A percentile compares a stretch with the other conserved stretches of the same genome.
These are phyloP conservation scores for Globisporangium abappressorium DNA, from an alignment of 352 stramenopile genomes.

Conservation along the genomic window DNA sequence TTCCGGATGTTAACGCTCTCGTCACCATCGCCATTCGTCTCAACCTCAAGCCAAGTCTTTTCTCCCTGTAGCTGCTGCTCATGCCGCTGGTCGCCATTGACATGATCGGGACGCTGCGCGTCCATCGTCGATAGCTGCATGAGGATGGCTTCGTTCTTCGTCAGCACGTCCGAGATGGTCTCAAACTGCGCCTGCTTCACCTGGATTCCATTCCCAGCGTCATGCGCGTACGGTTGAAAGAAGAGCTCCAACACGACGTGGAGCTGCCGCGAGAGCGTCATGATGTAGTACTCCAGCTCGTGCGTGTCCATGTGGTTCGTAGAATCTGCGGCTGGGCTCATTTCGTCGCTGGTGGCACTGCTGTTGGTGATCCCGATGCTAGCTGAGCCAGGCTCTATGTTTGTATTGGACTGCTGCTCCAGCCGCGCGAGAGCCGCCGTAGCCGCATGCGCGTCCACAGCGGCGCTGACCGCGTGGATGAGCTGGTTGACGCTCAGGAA, in stretches of 20 bases:
- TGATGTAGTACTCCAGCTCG: slow-evolving; percentile 56
- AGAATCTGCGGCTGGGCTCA: not conserved
- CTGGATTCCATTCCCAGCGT: slow-evolving; percentile 29
- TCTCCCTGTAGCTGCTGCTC: not conserved
- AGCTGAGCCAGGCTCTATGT: not conserved
- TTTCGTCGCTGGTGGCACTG: not conserved
- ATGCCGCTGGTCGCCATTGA: not conserved
- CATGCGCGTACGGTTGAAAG: slow-evolving; percentile 37
- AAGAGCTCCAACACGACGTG: slow-evolving; percentile 62
- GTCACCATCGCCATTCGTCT: not conserved
- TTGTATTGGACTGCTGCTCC: slow-evolving; percentile 5
- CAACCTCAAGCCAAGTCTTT: not conserved
- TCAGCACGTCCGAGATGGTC: slow-evolving; percentile 53
- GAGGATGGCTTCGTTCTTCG: slow-evolving; percentile 58
- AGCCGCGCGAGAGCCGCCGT: slow-evolving; percentile 6
- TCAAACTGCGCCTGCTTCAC: slow-evolving; percentile 34
- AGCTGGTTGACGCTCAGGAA: slow-evolving; percentile 34
- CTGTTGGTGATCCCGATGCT: not conserved
- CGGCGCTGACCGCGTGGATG: slow-evolving; percentile 20
- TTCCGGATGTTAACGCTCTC: not conserved
- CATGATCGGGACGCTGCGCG: not conserved
- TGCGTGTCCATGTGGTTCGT: slow-evolving; percentile 22
- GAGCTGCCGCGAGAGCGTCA: slow-evolving; percentile 55
- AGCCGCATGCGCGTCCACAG: slow-evolving; percentile 17
- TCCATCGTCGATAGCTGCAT: slow-evolving; percentile 31